Percentiles rank a stretch among this genome's conserved stretches.
phyloP scores from a whole-genome alignment of 257 asterid species.

The Fraxinus anomala region DNA sequence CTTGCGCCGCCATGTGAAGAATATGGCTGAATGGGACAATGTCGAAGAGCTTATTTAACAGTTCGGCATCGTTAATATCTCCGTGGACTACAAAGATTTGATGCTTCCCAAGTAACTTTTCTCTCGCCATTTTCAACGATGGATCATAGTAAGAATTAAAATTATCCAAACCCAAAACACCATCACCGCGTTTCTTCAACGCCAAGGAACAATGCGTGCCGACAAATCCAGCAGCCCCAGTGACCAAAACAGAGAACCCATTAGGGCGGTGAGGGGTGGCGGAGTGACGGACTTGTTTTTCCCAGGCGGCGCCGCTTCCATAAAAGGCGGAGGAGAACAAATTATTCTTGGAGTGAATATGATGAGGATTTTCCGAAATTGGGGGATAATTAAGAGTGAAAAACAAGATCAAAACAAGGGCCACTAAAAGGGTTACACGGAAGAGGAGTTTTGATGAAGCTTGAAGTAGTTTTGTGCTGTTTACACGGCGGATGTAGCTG shows the following conservation, averaged over 20 bases:
- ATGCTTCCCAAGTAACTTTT: slow-evolving; percentile 44
- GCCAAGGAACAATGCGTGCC: slow-evolving; percentile 88
- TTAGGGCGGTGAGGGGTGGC: slow-evolving; percentile 79
- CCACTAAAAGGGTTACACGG: slow-evolving; percentile 77
- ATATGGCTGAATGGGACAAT: slow-evolving; percentile 80
- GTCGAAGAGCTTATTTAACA: slow-evolving; percentile 68
- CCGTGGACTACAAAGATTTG: slow-evolving; percentile 70
- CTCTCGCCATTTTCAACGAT: slow-evolving; percentile 64
- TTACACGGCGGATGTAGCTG: slow-evolving; percentile 71
- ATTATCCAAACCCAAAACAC: slow-evolving; percentile 82
- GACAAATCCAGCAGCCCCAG: slow-evolving; percentile 94
- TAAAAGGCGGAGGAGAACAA: slow-evolving; percentile 74
- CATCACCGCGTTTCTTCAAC: slow-evolving; percentile 82
- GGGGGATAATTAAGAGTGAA: slow-evolving; percentile 79
- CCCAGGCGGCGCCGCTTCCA: slow-evolving; percentile 75
- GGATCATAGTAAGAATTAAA: slow-evolving; percentile 92
- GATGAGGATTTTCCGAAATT: slow-evolving; percentile 38
- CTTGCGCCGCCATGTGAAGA: slow-evolving; percentile 94
- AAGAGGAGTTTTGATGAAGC: slow-evolving; percentile 89
- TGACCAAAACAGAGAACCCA: slow-evolving; percentile 81
- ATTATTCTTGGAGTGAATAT: slow-evolving; percentile 49
- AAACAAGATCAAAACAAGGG: slow-evolving; percentile 71
- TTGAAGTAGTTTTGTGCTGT: slow-evolving; percentile 71
- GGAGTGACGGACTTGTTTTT: slow-evolving; percentile 79
- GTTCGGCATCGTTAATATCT: slow-evolving; percentile 62